Percentiles rank a stretch among this genome's conserved stretches.
Evolutionary conservation across 1,139 yeast genomes (phyloP).

Genomic region (Candida smagusa): DNA sequence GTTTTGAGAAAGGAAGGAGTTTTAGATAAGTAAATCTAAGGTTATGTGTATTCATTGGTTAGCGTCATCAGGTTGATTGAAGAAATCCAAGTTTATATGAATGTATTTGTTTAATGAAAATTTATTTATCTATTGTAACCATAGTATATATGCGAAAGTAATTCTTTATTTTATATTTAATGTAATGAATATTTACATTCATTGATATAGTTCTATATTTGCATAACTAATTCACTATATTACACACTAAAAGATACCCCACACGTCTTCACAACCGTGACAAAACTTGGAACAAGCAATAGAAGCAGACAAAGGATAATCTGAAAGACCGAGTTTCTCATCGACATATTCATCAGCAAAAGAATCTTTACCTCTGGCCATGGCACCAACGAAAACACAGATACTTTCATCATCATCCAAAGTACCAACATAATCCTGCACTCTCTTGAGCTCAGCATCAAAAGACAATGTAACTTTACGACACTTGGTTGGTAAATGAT

Average conservation of each 20-base stretch:
- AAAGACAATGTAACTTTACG: constrained; percentile 91
- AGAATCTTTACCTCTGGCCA: constrained; percentile 97
- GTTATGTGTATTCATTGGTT: background rate
- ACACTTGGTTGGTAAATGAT: constrained; percentile 94
- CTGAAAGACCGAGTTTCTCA: constrained; percentile 92
- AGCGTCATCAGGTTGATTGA: background rate
- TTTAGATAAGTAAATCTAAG: constrained; percentile 23
- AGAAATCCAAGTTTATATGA: background rate
- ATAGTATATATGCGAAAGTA: too few species aligned
- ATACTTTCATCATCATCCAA: constrained; percentile 87
- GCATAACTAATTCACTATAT: too few species aligned
- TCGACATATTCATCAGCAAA: constrained; percentile 97
- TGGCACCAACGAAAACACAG: constrained; percentile 97
- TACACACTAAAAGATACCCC: constrained; percentile 59
- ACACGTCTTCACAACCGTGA: constrained; percentile 97
- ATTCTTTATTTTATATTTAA: too few species aligned
- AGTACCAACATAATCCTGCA: constrained; percentile 81
- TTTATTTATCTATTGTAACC: too few species aligned
- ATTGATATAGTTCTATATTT: background rate
- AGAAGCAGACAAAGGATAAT: constrained; percentile 93
- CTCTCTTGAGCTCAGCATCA: constrained; percentile 85
- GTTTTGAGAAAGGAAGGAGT: constrained; percentile 48
- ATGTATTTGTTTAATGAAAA: too few species aligned
- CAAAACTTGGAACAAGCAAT: constrained; percentile 98
- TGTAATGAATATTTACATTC: background rate